Evolutionary conservation across 2,329 filamentous ascomycete genomes (phyloP), one percentile per base, ranked within the genome.

Genomic region (Clonostachys chloroleuca): DNA sequence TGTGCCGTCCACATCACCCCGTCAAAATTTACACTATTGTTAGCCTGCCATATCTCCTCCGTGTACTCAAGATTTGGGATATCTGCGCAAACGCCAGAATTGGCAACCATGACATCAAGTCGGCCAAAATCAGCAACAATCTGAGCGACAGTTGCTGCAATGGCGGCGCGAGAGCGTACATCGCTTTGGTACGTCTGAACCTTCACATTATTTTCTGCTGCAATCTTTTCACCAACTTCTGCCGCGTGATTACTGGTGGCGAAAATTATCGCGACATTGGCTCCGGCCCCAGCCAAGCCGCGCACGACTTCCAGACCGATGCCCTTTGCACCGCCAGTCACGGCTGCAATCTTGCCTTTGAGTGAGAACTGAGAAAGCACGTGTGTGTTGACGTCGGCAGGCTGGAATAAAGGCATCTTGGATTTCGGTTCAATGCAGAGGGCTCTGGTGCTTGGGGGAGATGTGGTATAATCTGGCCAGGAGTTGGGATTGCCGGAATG

Each of bases 171-270:
- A 45, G 59, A 59, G 9, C 54, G 55, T 4, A 72, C 68, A 37
- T 72, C 57, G 55, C 61, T 66, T 48, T 62, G 57, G 53, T 67
- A 70, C 6, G 67, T 63, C 50, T 62, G 61, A 30, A 66, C 58
- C 5, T 52, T 44, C 18, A 45, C 40, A 4, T 40, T 43, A 12
- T 12, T 24, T 74, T 77, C 80, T 53, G 50, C 12, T n/a, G 42
- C 33, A n/a, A 35, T 33, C 57, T 79, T 73, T 57, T 80, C 81
- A 40, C 89, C 83, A 20, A 80, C 78, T 33, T 74, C 73, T 8
- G 36, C 36, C 2, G 12, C 45, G 18, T 3, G 37, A 2, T 4
- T 47, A 42, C n/a, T 17, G 43, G 36, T 39, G 36, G 36, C 36
- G 36, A n/a, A 39, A 12, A 39, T 39, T 12, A n/a, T n/a, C 14